A percentile compares a stretch with the other conserved stretches of the same genome.
Evolutionary conservation across 176 grass and related monocot species (phyloP).

Genomic region (Cocos nucifera): DNA sequence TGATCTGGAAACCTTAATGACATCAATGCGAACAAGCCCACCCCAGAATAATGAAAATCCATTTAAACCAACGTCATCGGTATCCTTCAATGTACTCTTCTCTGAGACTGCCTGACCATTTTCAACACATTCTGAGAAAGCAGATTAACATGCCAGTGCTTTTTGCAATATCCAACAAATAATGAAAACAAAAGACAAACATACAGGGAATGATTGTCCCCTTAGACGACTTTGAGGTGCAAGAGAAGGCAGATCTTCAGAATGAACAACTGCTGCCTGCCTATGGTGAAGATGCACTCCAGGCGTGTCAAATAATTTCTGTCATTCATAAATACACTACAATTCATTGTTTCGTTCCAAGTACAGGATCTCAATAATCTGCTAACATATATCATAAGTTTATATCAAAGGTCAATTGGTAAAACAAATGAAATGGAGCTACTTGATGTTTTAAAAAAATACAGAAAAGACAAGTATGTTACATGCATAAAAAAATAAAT

Average conservation of each 20-base stretch:
- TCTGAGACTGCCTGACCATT: slow-evolving; percentile 39
- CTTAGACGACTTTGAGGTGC: slow-evolving; percentile 86
- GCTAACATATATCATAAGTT: no score
- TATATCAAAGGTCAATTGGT: no score
- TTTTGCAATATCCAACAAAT: slow-evolving; percentile 17
- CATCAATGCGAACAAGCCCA: slow-evolving; percentile 75
- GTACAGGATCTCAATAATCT: no score
- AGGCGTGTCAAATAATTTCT: slow-evolving; percentile 96
- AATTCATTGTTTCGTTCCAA: background rate
- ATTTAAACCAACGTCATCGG: slow-evolving; percentile 43
- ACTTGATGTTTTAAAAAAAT: no score
- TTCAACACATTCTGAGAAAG: slow-evolving; percentile 42
- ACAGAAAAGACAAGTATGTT: no score
- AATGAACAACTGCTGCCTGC: slow-evolving; percentile 80
- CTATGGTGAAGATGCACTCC: slow-evolving; percentile 96
- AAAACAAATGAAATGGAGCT: no score
- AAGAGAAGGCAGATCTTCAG: slow-evolving; percentile 86
- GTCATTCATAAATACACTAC: background rate
- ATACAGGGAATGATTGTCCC: slow-evolving; percentile 59
- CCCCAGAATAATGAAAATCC: slow-evolving; percentile 83
- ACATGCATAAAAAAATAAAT: no score
- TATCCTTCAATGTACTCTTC: slow-evolving; percentile 23
- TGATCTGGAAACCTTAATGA: slow-evolving; percentile 48
- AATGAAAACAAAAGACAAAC: slow-evolving; percentile 22
- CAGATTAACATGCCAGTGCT: slow-evolving; percentile 23